Percentiles rank a stretch among this genome's conserved stretches.
Conservation (phyloP, 2,329 filamentous ascomycete genomes). For the Aureobasidium sp. region DNA sequence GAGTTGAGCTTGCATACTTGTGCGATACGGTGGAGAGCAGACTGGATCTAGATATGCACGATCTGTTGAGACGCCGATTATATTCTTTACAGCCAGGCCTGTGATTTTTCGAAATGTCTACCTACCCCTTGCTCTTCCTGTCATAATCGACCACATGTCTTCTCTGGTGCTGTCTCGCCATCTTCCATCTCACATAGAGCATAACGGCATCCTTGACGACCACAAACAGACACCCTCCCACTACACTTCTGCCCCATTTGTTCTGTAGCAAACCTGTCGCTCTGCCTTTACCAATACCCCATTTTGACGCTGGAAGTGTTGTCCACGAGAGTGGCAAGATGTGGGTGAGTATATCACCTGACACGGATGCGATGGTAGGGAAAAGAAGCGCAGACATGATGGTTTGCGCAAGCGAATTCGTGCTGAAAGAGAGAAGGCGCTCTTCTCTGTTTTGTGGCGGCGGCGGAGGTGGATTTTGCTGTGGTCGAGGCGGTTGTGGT, state of each 20-base stretch:
- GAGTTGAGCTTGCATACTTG: too few species aligned
- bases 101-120: not conserved
- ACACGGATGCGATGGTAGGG: conserved; percentile 69
- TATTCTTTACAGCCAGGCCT: not conserved
- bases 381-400: conserved; percentile 68
- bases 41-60: too few species aligned
- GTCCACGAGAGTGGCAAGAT: conserved; percentile 65
- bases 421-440: conserved; percentile 43
- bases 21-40: too few species aligned
- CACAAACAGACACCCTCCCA: conserved; percentile 83
- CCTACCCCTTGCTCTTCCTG: conserved; percentile 14
- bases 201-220: conserved; percentile 66
- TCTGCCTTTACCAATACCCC: conserved; percentile 23
- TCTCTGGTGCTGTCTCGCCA: conserved; percentile 42
- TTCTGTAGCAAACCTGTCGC: conserved; percentile 67
- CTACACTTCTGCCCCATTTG: conserved; percentile 80
- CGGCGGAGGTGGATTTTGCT: conserved; percentile 11
- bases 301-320: conserved; percentile 27
- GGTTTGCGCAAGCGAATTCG: conserved; percentile 50
- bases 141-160: conserved; percentile 39
- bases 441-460: conserved; percentile 29
- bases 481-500: not conserved
- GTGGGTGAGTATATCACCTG: conserved; percentile 67
- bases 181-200: conserved; percentile 50
- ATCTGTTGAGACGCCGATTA: too few species aligned